phyloP scores from a whole-genome alignment of 2,329 filamentous ascomycete genomes.

The Xenoacremonium recifei region DNA sequence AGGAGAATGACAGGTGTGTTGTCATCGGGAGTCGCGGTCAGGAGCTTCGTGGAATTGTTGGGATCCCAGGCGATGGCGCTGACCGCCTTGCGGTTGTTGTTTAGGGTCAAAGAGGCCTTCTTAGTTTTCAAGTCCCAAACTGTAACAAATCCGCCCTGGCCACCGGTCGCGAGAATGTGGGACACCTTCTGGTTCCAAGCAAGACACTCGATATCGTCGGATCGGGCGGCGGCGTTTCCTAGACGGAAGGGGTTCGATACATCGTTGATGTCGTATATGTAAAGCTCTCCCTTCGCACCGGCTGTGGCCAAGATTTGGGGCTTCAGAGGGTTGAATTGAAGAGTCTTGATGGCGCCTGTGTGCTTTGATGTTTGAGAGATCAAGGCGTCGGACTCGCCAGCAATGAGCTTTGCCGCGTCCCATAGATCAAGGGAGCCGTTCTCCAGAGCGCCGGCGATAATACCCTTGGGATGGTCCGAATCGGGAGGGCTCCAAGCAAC shows the following conservation, averaged over 20 bases:
- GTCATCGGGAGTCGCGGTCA: constrained; percentile 90
- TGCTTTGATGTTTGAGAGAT: constrained; percentile 89
- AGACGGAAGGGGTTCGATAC: constrained; percentile 83
- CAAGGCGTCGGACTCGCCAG: constrained; percentile 65
- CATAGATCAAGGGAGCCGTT: constrained; percentile 91
- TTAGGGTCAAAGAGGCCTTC: constrained; percentile 93
- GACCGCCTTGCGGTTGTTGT: constrained; percentile 91
- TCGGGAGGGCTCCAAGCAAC: constrained; percentile 89
- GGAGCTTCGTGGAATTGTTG: constrained; percentile 87
- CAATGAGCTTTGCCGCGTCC: constrained; percentile 73
- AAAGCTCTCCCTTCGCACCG: constrained; percentile 93
- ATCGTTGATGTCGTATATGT: constrained; percentile 92
- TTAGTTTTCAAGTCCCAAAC: constrained; percentile 99
- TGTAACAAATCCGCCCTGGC: constrained; percentile 90
- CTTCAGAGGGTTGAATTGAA: constrained; percentile 95
- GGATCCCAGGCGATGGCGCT: constrained; percentile 98
- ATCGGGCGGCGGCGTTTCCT: constrained; percentile 81
- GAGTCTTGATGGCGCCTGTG: constrained; percentile 84
- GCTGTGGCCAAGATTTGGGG: constrained; percentile 90
- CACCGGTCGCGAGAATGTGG: constrained; percentile 93
- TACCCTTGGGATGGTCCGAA: constrained; percentile 74
- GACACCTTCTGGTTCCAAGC: constrained; percentile 99
- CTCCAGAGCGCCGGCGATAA: constrained; percentile 93
- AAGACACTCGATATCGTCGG: constrained; percentile 92
- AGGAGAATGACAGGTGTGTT: constrained; percentile 83